Conservation (phyloP, 768 basidiomycete genomes). For the Naganishia onofrii region DNA sequence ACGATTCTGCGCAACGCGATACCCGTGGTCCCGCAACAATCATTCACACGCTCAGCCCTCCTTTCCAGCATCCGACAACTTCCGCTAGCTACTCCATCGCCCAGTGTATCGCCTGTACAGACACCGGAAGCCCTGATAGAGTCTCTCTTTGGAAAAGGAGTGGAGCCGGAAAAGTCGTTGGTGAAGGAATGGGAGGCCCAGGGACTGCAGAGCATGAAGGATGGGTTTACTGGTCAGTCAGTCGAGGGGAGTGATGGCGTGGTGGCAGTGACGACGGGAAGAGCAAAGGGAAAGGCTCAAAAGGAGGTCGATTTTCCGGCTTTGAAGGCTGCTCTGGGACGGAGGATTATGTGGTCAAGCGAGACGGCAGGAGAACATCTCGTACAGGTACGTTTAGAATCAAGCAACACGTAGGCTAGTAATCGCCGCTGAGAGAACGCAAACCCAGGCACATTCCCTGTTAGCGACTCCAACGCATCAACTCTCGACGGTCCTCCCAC, state of each 20-base stretch:
- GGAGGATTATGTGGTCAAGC: slow-evolving; percentile 18
- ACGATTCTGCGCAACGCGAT: background rate
- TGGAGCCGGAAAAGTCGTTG: slow-evolving; percentile 13
- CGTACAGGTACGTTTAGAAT: background rate
- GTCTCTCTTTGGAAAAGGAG: background rate
- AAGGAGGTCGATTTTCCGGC: slow-evolving; percentile 15
- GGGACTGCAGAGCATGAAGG: slow-evolving; percentile 1
- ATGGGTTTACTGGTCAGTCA: background rate
- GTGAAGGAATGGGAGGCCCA: slow-evolving; percentile 19
- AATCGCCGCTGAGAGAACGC: no score
- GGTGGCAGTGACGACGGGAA: slow-evolving; percentile 1
- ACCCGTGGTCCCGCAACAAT: background rate
- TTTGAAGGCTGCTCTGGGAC: background rate
- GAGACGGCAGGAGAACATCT: slow-evolving; percentile 21
- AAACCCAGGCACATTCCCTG: background rate
- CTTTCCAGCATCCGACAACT: background rate
- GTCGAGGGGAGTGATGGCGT: background rate
- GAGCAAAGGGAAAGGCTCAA: slow-evolving; percentile 5
- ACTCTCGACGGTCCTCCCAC: background rate
- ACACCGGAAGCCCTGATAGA: slow-evolving; percentile 5
- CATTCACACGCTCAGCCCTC: slow-evolving; percentile 13
- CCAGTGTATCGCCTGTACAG: background rate
- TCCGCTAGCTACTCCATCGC: background rate
- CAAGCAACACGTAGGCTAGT: background rate
- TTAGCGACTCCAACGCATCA: slow-evolving; percentile 9